Evolutionary conservation across 345 rosid genomes (phyloP).

Genomic region (Sonneratia caseolaris): DNA sequence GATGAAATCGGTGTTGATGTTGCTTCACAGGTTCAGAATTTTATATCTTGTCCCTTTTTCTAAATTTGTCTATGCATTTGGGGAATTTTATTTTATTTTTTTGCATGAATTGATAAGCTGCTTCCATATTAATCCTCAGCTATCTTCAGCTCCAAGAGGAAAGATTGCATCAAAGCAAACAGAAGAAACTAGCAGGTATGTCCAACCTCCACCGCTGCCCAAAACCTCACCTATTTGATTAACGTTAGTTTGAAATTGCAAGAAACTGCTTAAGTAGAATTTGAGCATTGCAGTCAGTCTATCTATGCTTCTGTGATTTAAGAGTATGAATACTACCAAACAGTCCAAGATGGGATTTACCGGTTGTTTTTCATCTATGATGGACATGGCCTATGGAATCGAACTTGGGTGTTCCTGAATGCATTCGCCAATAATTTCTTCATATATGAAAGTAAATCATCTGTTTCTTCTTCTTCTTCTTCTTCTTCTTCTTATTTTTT

Average conservation of each 20-base stretch:
- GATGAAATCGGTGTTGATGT: constrained; percentile 95
- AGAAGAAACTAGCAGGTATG: constrained; percentile 59
- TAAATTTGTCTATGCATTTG: constrained; percentile 1
- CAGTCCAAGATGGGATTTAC: too few species aligned
- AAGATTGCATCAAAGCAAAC: constrained; percentile 57
- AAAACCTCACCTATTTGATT: not conserved
- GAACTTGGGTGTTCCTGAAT: too few species aligned
- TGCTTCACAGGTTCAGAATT: constrained; percentile 72
- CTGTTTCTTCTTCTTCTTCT: too few species aligned
- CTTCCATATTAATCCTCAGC: constrained; percentile 26
- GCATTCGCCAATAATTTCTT: too few species aligned
- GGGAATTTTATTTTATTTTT: too few species aligned
- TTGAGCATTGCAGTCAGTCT: too few species aligned
- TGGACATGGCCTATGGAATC: too few species aligned
- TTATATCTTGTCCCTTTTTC: not conserved
- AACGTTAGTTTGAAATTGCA: not conserved
- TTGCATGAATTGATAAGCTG: not conserved
- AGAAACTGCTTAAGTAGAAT: not conserved
- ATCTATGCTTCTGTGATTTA: too few species aligned
- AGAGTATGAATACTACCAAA: too few species aligned
- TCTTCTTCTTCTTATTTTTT: too few species aligned
- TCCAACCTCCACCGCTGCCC: not conserved
- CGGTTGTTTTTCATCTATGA: too few species aligned
- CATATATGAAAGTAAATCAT: too few species aligned
- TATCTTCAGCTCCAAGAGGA: constrained; percentile 79